These are phyloP conservation scores for Moesziomyces sp. DNA, from an alignment of 1,284 basidiomycete genomes.

Conservation along the genomic window DNA sequence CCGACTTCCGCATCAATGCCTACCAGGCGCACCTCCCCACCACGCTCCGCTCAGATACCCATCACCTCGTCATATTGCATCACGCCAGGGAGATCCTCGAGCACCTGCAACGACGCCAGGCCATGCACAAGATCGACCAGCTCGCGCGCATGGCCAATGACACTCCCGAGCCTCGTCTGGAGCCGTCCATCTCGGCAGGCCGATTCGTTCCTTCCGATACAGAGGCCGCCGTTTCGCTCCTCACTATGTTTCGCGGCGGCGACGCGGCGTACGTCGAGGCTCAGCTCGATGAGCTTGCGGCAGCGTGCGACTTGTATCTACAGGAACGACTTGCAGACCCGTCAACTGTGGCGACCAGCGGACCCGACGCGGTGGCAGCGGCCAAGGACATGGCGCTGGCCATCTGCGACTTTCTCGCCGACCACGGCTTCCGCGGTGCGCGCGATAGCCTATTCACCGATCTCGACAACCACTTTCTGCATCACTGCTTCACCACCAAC, in stretches of 20 bases:
- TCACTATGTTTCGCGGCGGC: conserved; percentile 51
- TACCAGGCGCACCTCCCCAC: conserved; percentile 39
- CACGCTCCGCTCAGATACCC: conserved; percentile 33
- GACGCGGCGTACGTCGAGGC: conserved; percentile 25
- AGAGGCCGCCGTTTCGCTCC: conserved; percentile 27
- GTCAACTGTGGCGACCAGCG: too few relatives aligned
- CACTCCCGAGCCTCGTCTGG: neutral
- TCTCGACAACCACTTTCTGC: conserved; percentile 52
- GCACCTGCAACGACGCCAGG: conserved; percentile 47
- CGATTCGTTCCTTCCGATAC: conserved; percentile 13
- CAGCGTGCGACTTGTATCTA: conserved; percentile 49
- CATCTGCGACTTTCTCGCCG: conserved; percentile 45
- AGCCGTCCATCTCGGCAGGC: neutral
- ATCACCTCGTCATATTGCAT: conserved; percentile 45
- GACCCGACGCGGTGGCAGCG: neutral
- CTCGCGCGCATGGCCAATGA: neutral
- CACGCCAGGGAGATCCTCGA: conserved; percentile 48
- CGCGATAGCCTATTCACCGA: conserved; percentile 25
- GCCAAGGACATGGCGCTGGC: conserved; percentile 26
- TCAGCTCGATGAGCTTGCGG: conserved; percentile 42
- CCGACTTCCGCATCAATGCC: conserved; percentile 26
- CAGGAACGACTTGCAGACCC: conserved; percentile 5
- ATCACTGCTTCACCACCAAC: conserved; percentile 47
- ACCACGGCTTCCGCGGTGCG: conserved; percentile 41
- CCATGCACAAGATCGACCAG: conserved; percentile 28